phyloP scores from a whole-genome alignment of 768 basidiomycete genomes.

The Rhodocollybia butyracea region DNA sequence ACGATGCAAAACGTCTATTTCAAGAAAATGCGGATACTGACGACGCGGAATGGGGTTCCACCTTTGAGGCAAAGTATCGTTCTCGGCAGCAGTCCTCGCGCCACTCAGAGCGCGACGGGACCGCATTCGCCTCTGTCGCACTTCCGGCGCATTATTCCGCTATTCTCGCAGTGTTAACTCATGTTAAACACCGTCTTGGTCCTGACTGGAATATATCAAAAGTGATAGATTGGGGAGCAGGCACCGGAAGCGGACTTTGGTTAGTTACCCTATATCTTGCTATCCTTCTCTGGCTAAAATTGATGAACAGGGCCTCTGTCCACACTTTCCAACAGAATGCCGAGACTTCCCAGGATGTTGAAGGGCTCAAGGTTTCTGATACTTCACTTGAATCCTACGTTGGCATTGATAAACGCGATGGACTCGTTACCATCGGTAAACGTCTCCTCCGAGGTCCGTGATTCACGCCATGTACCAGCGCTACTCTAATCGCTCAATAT shows the following conservation, averaged over 20 bases:
- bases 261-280: conserved; percentile 27
- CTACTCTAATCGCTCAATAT: conserved; percentile 1
- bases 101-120: conserved; percentile 68
- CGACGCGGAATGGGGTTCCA: conserved; percentile 46
- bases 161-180: conserved; percentile 69
- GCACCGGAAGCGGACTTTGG: conserved; percentile 83
- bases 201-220: conserved; percentile 54
- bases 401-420: conserved; percentile 76
- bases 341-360: conserved; percentile 16
- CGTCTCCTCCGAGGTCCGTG: conserved; percentile 54
- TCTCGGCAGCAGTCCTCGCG: conserved; percentile 53
- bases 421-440: conserved; percentile 64
- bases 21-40: conserved; percentile 26
- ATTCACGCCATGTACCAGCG: conserved; percentile 3
- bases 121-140: conserved; percentile 83
- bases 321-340: conserved; percentile 55
- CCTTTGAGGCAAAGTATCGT: conserved; percentile 58
- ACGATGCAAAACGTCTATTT: conserved; percentile 73
- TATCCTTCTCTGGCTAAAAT: conserved; percentile 7
- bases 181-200: conserved; percentile 63
- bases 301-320: conserved; percentile 54
- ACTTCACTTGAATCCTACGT: conserved; percentile 61
- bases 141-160: conserved; percentile 85
- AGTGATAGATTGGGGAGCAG: conserved; percentile 84
- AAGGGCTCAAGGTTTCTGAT: conserved; percentile 38